A percentile compares a stretch with the other conserved stretches of the same genome.
phyloP scores from a whole-genome alignment of 2,329 filamentous ascomycete genomes.

The Xylariales sp. region DNA sequence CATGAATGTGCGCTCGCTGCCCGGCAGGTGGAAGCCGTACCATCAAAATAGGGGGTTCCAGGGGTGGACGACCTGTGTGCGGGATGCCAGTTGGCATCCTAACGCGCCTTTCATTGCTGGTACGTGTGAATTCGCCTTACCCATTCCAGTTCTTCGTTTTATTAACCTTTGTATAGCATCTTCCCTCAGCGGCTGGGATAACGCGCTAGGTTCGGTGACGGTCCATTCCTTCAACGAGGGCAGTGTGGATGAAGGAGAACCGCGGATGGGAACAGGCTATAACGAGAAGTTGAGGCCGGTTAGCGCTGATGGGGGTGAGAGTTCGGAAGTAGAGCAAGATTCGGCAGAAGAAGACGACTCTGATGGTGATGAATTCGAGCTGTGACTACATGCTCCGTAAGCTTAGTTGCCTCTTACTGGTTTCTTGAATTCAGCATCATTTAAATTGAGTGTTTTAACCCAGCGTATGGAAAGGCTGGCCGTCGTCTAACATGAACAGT shows the following conservation, averaged over 20 bases:
- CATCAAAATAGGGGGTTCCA: constrained; percentile 50
- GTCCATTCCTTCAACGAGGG: constrained; percentile 74
- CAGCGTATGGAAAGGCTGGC: no score
- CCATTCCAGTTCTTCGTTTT: background rate
- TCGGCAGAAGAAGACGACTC: constrained; percentile 2
- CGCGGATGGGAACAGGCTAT: constrained; percentile 54
- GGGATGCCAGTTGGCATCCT: constrained; percentile 90
- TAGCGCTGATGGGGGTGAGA: constrained; percentile 10
- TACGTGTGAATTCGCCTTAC: constrained; percentile 29
- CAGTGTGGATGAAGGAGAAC: constrained; percentile 57
- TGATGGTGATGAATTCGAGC: background rate
- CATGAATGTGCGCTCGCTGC: constrained; percentile 52
- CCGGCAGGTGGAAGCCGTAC: constrained; percentile 48
- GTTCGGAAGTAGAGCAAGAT: constrained; percentile 12
- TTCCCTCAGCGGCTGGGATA: constrained; percentile 74
- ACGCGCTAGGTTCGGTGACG: constrained; percentile 69
- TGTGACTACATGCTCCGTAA: no score
- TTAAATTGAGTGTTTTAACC: no score
- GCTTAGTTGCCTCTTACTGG: no score
- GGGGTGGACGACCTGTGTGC: constrained; percentile 71
- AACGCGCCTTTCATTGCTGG: constrained; percentile 71
- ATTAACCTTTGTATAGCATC: constrained; percentile 51
- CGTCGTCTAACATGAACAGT: no score
- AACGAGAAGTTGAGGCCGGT: constrained; percentile 51
- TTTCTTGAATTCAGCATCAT: no score